phyloP scores from a whole-genome alignment of 2,329 filamentous ascomycete species.

The Colletotrichum sp. region DNA sequence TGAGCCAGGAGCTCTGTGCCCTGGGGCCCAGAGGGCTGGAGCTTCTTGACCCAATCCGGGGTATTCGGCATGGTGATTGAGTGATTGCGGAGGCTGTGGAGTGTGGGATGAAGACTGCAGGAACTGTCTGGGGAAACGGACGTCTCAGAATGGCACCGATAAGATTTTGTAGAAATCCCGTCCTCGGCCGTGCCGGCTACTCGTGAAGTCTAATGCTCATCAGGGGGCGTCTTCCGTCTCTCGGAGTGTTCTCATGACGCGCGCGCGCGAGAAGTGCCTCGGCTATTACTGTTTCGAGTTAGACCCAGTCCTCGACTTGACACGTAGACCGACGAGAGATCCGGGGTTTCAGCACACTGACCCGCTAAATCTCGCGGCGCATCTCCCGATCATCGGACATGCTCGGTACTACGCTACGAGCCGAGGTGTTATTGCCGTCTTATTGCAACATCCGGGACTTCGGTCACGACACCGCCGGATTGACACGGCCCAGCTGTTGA shows the following conservation, averaged over 20 bases:
- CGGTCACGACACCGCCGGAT: not conserved
- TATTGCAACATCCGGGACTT: not conserved
- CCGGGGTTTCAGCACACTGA: not conserved
- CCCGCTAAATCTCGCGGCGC: not conserved
- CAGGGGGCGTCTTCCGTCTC: conserved; percentile 1
- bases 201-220: conserved; percentile 3
- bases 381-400: conserved; percentile 12
- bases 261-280: conserved; percentile 1
- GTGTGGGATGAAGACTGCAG: not conserved
- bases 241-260: conserved; percentile 12
- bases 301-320: not conserved
- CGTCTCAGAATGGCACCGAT: not conserved
- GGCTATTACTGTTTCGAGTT: conserved; percentile 10
- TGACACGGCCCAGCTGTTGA: not conserved
- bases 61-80: conserved; percentile 14
- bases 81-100: not conserved
- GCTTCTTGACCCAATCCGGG: conserved; percentile 27
- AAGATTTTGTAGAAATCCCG: not conserved
- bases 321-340: not conserved
- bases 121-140: not conserved
- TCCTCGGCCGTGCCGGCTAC: not conserved
- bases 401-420: not conserved
- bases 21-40: conserved; percentile 61
- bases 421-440: not conserved
- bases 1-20: conserved; percentile 71